phyloP scores from a whole-genome alignment of 352 stramenopile genomes.

The Phytophthora sp. region DNA sequence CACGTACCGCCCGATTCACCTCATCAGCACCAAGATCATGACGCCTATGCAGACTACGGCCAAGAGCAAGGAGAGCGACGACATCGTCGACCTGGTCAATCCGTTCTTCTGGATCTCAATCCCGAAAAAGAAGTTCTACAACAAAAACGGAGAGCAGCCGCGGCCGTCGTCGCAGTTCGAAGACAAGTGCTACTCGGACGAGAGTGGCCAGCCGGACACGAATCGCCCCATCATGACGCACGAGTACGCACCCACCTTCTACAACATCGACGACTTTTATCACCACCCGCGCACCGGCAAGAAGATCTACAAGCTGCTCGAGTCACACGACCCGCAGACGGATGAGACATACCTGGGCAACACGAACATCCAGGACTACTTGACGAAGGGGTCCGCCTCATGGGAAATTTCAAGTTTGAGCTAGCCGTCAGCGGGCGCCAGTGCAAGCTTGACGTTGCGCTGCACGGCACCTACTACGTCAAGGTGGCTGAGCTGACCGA shows the following conservation, averaged over 20 bases:
- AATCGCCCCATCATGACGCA: background rate
- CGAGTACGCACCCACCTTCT: background rate
- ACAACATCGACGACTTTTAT: constrained; percentile 1
- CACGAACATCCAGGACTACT: background rate
- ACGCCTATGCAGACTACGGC: background rate
- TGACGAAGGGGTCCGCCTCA: background rate
- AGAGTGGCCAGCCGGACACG: background rate
- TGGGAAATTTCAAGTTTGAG: background rate
- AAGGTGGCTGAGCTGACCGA: too few species aligned
- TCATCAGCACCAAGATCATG: background rate
- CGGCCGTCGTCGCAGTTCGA: background rate
- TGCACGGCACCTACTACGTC: too few species aligned
- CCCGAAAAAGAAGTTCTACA: background rate
- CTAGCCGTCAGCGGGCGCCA: background rate
- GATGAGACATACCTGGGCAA: background rate
- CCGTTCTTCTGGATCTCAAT: background rate
- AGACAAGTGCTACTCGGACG: background rate
- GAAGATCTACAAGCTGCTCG: background rate
- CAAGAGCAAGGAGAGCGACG: background rate
- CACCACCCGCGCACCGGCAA: too few species aligned
- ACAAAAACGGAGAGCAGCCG: background rate
- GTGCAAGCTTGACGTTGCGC: constrained; percentile 1
- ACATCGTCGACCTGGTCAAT: background rate
- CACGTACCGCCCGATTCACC: background rate
- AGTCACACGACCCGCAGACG: background rate